Percentiles rank a stretch among this genome's conserved stretches.
Conservation (phyloP, 2,329 filamentous ascomycete genomes). For the Colletotrichum nymphaeae region DNA sequence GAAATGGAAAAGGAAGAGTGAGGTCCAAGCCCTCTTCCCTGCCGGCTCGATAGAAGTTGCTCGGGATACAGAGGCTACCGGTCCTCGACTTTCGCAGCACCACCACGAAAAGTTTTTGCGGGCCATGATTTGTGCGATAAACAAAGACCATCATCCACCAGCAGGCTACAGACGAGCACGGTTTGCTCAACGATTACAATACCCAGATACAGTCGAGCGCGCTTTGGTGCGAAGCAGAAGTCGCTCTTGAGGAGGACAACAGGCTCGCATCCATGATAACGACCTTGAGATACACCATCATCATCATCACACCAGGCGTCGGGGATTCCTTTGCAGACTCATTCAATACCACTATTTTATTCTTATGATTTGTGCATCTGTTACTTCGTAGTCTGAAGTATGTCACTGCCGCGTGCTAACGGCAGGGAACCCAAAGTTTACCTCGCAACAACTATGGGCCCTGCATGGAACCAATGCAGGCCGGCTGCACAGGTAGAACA, state of each 20-base stretch:
- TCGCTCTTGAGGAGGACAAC: conserved; percentile 27
- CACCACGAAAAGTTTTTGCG: conserved; percentile 16
- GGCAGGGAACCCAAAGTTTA: neutral
- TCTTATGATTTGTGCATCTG: neutral
- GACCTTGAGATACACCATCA: conserved; percentile 21
- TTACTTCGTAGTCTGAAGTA: neutral
- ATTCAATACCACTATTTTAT: conserved; percentile 21
- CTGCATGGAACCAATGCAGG: conserved; percentile 33
- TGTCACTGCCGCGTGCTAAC: neutral
- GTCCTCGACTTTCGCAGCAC: conserved; percentile 1
- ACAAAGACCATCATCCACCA: conserved; percentile 8
- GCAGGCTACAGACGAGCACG: conserved; percentile 25
- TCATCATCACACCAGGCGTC: conserved; percentile 31
- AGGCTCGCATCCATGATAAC: conserved; percentile 34
- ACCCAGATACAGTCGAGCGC: conserved; percentile 30
- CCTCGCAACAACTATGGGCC: conserved; percentile 7
- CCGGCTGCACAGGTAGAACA: conserved; percentile 12
- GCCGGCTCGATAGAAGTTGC: conserved; percentile 11
- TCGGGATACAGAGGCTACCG: neutral
- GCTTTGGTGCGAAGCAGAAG: conserved; percentile 27
- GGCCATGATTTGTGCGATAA: conserved; percentile 18
- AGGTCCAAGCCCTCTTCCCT: neutral
- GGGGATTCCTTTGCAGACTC: conserved; percentile 6
- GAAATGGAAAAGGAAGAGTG: conserved; percentile 60
- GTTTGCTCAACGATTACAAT: conserved; percentile 20